Conservation (phyloP, 192 early-diverging fungal genomes). For the Coemansia sp. region DNA sequence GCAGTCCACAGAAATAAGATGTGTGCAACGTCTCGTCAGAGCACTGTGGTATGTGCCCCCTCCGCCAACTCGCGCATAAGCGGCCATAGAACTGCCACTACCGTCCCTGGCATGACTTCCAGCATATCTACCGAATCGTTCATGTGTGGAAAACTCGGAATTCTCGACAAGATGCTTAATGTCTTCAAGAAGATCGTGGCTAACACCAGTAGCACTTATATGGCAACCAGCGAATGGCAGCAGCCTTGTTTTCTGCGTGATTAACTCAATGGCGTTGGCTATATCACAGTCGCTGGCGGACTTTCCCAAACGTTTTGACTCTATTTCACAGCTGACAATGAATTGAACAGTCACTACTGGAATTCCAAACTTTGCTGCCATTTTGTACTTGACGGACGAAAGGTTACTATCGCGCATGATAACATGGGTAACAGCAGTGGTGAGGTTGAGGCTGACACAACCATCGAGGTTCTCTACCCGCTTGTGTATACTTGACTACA, state of each 20-base stretch:
- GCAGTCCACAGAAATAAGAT: conserved; percentile 33
- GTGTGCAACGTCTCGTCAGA: conserved; percentile 44
- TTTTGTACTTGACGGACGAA: conserved; percentile 39
- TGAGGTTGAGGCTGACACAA: conserved; percentile 37
- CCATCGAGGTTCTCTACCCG: conserved; percentile 45
- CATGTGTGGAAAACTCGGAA: neutral
- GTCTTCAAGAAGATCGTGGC: conserved; percentile 31
- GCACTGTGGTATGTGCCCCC: conserved; percentile 38
- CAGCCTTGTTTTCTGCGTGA: conserved; percentile 28
- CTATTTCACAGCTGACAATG: conserved; percentile 40
- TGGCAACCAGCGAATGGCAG: conserved; percentile 46
- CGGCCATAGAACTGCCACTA: neutral
- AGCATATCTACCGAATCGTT: neutral
- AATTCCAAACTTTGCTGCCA: conserved; percentile 40
- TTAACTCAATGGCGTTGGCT: conserved; percentile 8
- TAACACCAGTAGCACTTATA: conserved; percentile 47
- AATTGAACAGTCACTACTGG: conserved; percentile 46
- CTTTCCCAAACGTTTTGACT: conserved; percentile 15
- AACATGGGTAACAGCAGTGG: conserved; percentile 46
- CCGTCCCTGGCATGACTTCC: neutral
- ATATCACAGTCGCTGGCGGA: neutral
- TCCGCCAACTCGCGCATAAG: conserved; percentile 26
- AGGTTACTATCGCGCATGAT: conserved; percentile 30
- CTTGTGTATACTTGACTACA: conserved; percentile 32
- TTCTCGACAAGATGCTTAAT: conserved; percentile 24